A percentile compares a stretch with the other conserved stretches of the same genome.
phyloP scores from a whole-genome alignment of 805 yeast species.

The Maudiozyma saulgeensis region DNA sequence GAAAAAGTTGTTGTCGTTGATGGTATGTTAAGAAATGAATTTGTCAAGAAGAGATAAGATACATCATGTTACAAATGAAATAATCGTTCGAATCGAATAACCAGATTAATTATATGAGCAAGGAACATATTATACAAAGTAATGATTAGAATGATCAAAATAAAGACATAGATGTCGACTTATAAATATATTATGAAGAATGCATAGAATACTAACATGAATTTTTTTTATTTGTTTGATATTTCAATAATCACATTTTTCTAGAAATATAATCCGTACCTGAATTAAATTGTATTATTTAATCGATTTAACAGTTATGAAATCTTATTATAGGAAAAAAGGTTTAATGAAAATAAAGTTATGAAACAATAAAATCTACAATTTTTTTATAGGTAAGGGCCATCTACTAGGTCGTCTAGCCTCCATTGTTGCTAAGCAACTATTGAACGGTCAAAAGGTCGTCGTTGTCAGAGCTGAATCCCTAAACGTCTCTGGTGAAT shows the following conservation, averaged over 20 bases:
- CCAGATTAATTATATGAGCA: neutral
- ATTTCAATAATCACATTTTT: neutral
- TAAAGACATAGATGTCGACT: too few species aligned
- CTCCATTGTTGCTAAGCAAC: conserved; percentile 95
- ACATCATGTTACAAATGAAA: neutral
- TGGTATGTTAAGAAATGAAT: conserved; percentile 42
- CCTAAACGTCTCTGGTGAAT: conserved; percentile 98
- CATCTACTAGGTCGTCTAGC: conserved; percentile 99
- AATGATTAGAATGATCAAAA: neutral
- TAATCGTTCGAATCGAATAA: neutral
- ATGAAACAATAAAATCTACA: conserved; percentile 1
- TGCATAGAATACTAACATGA: neutral
- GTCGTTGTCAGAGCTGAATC: conserved; percentile 97
- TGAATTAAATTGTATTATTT: too few species aligned
- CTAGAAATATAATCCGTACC: too few species aligned
- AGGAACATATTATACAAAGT: neutral
- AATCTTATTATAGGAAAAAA: neutral
- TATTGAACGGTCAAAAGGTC: conserved; percentile 95
- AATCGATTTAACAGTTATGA: too few species aligned
- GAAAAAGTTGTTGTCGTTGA: conserved; percentile 98
- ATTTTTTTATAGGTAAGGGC: conserved; percentile 63
- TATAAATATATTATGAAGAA: too few species aligned
- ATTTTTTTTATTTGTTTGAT: neutral
- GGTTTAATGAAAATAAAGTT: neutral
- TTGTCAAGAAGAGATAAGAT: conserved; percentile 9